Conservation (phyloP, 176 grass and related monocot species). For the Avena sativa region DNA sequence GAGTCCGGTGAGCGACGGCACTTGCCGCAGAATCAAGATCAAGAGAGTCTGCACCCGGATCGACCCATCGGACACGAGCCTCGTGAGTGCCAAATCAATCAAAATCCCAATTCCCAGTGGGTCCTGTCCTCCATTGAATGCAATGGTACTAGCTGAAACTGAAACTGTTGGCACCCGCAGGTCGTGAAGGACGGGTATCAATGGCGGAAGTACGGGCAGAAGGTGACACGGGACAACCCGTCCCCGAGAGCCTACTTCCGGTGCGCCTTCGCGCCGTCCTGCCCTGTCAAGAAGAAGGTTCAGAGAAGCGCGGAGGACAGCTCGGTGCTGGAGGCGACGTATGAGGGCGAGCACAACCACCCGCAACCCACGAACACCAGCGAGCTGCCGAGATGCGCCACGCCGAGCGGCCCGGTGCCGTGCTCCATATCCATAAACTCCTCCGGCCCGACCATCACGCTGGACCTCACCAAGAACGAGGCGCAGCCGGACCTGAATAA, state of each 20-base stretch:
- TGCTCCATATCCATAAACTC: constrained; percentile 69
- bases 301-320: constrained; percentile 88
- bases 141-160: neutral
- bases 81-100: constrained; percentile 50
- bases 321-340: constrained; percentile 77
- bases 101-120: neutral
- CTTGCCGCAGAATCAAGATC: constrained; percentile 55
- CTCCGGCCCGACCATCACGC: constrained; percentile 65
- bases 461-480: constrained; percentile 61
- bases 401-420: constrained; percentile 42
- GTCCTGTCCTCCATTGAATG: neutral
- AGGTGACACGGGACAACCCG: constrained; percentile 91
- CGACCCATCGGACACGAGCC: constrained; percentile 65
- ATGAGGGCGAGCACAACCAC: constrained; percentile 97
- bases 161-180: constrained; percentile 7
- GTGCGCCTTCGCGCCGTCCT: constrained; percentile 85
- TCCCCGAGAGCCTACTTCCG: constrained; percentile 88
- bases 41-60: constrained; percentile 48
- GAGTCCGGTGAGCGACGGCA: constrained; percentile 42
- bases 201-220: constrained; percentile 98
- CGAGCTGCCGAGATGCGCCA: neutral
- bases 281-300: constrained; percentile 99
- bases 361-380: constrained; percentile 18
- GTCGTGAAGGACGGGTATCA: constrained; percentile 88
- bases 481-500: constrained; percentile 42